Evolutionary conservation across 257 asterid genomes (phyloP).

Genomic region (Perilla frutescens): DNA sequence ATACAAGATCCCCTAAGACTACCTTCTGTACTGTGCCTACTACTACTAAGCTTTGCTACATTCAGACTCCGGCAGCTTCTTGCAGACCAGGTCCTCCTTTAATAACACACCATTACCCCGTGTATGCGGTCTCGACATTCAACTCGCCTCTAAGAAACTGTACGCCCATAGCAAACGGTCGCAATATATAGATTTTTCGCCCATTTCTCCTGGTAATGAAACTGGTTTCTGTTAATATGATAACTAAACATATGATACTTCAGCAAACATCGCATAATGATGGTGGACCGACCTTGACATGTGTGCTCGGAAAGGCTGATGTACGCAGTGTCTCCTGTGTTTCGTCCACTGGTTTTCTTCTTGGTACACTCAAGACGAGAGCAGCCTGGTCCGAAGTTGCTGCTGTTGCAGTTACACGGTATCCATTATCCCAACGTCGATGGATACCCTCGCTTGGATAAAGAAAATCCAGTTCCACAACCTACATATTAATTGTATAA

Average conservation of each 20-base stretch:
- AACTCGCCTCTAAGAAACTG: slow-evolving; percentile 57
- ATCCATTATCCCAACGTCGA: slow-evolving; percentile 78
- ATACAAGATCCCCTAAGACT: slow-evolving; percentile 31
- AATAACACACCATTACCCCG: background rate
- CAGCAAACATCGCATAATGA: background rate
- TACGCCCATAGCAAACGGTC: slow-evolving; percentile 69
- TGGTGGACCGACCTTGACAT: slow-evolving; percentile 59
- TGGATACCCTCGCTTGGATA: slow-evolving; percentile 94
- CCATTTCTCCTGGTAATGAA: slow-evolving; percentile 66
- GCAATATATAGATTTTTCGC: slow-evolving; percentile 64
- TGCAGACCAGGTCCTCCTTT: too few species aligned
- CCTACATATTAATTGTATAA: slow-evolving; percentile 41
- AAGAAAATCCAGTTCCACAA: slow-evolving; percentile 85
- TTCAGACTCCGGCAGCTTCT: slow-evolving; percentile 23
- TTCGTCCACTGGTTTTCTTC: slow-evolving; percentile 65
- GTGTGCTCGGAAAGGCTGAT: slow-evolving; percentile 77
- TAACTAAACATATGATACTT: background rate
- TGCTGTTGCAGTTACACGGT: slow-evolving; percentile 79
- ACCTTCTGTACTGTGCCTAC: slow-evolving; percentile 40
- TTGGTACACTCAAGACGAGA: slow-evolving; percentile 69
- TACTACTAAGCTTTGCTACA: slow-evolving; percentile 30
- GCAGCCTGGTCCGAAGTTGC: slow-evolving; percentile 84
- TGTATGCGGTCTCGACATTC: background rate
- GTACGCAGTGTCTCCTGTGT: slow-evolving; percentile 93
- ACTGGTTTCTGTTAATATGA: background rate